phyloP scores from a whole-genome alignment of 352 stramenopile species.

The Pythium aquatile region DNA sequence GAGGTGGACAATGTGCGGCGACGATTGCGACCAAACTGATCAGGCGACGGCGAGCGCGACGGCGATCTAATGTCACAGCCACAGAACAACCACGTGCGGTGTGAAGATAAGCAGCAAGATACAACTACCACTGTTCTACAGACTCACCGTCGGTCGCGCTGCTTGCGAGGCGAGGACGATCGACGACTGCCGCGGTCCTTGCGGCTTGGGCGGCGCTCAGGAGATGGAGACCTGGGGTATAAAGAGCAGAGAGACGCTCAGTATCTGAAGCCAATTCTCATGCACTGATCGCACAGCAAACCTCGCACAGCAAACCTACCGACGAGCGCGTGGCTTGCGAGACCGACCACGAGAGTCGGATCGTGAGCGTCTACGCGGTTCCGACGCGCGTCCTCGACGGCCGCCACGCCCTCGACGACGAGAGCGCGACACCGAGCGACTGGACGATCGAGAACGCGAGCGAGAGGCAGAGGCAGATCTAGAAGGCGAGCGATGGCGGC shows the following conservation, averaged over 20 bases:
- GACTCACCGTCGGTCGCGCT: slow-evolving; percentile 5
- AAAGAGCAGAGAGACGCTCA: not conserved
- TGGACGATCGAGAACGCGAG: slow-evolving; percentile 5
- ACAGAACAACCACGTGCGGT: not conserved
- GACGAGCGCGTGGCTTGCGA: slow-evolving; percentile 2
- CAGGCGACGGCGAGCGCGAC: slow-evolving; percentile 14
- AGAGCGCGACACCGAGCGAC: slow-evolving; percentile 28
- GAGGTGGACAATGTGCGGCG: slow-evolving; percentile 17
- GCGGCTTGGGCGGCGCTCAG: slow-evolving; percentile 2
- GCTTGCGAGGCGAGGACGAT: not conserved
- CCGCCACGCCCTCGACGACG: slow-evolving; percentile 20
- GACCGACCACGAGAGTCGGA: slow-evolving; percentile 15
- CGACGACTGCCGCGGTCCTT: slow-evolving; percentile 3
- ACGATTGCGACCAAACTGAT: slow-evolving; percentile 20
- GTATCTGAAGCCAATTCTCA: not conserved
- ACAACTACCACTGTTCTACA: not conserved
- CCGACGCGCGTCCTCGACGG: slow-evolving; percentile 8
- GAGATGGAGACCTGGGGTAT: slow-evolving; percentile 7
- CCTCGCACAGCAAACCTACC: not conserved
- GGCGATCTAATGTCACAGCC: not conserved
- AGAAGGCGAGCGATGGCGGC: slow-evolving; percentile 25
- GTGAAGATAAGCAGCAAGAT: not conserved
- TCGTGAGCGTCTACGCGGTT: slow-evolving; percentile 25
- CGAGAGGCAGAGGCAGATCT: slow-evolving; percentile 1
- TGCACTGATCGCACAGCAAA: not conserved